Percentiles rank a stretch among this genome's conserved stretches.
phyloP scores from a whole-genome alignment of 2,329 filamentous ascomycete genomes.

The Pseudophaeomoniella oleicola region DNA sequence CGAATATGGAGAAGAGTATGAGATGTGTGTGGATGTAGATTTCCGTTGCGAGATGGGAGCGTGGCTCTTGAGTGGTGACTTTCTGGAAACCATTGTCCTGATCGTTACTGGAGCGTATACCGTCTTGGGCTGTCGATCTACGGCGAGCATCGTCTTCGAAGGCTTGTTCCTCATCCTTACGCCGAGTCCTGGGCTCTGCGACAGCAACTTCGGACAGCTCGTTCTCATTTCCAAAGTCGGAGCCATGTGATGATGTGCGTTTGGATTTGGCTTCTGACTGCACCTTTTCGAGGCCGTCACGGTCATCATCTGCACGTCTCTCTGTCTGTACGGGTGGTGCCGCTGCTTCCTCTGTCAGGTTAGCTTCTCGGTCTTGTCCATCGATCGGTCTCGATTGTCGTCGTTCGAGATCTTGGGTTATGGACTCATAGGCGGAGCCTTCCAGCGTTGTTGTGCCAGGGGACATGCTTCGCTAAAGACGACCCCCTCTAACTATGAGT shows the following conservation, averaged over 20 bases:
- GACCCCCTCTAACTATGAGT: too few species aligned
- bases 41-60: slow-evolving; percentile 35
- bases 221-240: not conserved
- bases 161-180: not conserved
- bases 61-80: slow-evolving; percentile 8
- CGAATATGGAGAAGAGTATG: slow-evolving; percentile 64
- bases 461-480: too few species aligned
- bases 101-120: not conserved
- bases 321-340: not conserved
- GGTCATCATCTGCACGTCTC: not conserved
- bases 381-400: not conserved
- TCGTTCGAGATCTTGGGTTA: not conserved
- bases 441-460: too few species aligned
- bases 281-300: not conserved
- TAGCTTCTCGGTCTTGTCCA: not conserved
- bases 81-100: too few species aligned
- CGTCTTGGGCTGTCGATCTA: slow-evolving; percentile 4
- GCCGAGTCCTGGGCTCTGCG: not conserved
- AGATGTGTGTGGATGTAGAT: slow-evolving; percentile 61
- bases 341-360: not conserved
- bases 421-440: too few species aligned
- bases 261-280: not conserved
- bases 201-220: not conserved
- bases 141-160: slow-evolving; percentile 5
- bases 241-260: not conserved